Conservation (phyloP, 306 rosid genomes). For the Casuarina equisetifolia region DNA sequence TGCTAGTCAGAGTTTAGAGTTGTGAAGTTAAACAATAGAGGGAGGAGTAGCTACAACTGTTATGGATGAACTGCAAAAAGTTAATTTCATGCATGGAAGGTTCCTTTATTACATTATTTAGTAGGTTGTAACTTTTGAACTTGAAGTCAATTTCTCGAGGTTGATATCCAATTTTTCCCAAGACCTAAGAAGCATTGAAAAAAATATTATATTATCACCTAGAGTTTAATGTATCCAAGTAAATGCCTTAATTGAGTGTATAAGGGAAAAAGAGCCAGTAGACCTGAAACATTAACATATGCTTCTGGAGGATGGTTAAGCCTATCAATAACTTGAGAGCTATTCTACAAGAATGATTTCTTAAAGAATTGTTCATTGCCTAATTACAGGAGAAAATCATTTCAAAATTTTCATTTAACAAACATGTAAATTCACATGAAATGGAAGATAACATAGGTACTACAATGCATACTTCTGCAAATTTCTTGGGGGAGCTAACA, state of each 20-base stretch:
- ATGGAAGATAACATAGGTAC: neutral
- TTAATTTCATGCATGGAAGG: too few relatives aligned
- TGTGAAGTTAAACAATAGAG: neutral
- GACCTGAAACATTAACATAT: slow-evolving; percentile 24
- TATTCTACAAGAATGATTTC: slow-evolving; percentile 8
- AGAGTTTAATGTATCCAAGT: neutral
- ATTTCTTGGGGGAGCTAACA: slow-evolving; percentile 34
- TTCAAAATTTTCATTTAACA: neutral
- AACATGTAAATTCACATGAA: neutral
- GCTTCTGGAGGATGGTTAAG: slow-evolving; percentile 7
- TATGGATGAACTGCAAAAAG: too few relatives aligned
- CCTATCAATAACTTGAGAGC: slow-evolving; percentile 20
- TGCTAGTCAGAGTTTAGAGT: neutral
- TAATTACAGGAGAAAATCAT: slow-evolving; percentile 11
- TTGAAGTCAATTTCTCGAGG: too few relatives aligned
- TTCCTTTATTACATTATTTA: too few relatives aligned
- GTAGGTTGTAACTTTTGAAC: too few relatives aligned
- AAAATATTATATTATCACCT: neutral
- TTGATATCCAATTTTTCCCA: too few relatives aligned
- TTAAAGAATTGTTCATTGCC: slow-evolving; percentile 35
- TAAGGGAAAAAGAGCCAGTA: neutral
- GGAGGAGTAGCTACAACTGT: neutral
- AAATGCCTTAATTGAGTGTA: neutral
- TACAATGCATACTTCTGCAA: slow-evolving; percentile 31
- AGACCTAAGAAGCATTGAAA: too few relatives aligned